Evolutionary conservation across 176 grass and related monocot genomes (phyloP).

Genomic region (Ampelocalamus luodianensis): DNA sequence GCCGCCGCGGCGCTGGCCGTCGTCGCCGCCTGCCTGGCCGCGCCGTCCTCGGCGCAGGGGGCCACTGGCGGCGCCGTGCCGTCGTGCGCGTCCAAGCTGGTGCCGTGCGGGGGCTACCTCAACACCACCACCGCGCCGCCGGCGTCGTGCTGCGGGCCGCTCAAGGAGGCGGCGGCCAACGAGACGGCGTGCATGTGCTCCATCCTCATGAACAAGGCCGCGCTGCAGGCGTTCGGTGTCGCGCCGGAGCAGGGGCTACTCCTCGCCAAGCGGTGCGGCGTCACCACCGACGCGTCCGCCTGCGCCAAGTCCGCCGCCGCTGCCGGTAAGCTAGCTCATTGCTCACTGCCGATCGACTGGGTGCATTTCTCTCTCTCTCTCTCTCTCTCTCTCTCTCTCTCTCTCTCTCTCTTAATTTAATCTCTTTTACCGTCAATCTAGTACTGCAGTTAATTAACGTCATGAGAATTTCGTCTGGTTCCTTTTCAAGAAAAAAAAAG

Average conservation of each 20-base stretch:
- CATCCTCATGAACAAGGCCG: constrained; percentile 62
- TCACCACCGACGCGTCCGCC: constrained; percentile 50
- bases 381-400: no score
- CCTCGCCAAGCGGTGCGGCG: constrained; percentile 68
- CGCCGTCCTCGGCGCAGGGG: neutral
- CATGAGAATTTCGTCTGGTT: neutral
- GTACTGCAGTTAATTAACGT: neutral
- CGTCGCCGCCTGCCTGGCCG: neutral
- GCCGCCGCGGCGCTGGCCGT: neutral
- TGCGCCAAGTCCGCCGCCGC: constrained; percentile 46
- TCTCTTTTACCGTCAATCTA: neutral
- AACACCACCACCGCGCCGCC: constrained; percentile 60
- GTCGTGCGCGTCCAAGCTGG: constrained; percentile 60
- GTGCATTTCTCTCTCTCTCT: no score
- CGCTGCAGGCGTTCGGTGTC: constrained; percentile 58
- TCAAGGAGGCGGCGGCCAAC: constrained; percentile 63
- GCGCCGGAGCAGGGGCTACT: constrained; percentile 51
- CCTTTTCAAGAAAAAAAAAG: no score
- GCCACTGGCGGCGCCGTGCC: constrained; percentile 24
- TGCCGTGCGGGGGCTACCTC: constrained; percentile 60
- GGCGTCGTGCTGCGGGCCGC: constrained; percentile 62
- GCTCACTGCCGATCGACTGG: neutral
- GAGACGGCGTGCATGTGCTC: constrained; percentile 69
- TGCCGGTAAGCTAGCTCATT: neutral
- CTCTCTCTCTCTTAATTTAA: no score